phyloP scores from a whole-genome alignment of 2,329 filamentous ascomycete genomes.

The Phialemonium atrogriseum region DNA sequence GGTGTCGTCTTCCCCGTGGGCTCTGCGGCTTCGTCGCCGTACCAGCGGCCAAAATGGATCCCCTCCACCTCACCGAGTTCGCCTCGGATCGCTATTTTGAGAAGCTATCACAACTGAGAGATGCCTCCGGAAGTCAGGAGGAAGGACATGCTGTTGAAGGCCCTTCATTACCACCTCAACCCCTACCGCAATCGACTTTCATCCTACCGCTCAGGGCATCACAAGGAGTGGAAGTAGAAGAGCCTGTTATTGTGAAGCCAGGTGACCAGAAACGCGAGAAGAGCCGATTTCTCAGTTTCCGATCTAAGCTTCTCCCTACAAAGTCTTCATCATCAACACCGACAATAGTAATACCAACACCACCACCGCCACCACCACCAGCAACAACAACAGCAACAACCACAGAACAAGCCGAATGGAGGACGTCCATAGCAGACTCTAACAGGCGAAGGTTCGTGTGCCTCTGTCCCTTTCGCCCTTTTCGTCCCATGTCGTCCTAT shows the following conservation, averaged over 20 bases:
- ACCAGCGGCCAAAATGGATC: slow-evolving; percentile 39
- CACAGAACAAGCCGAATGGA: slow-evolving; percentile 15
- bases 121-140: slow-evolving; percentile 34
- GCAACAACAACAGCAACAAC: slow-evolving; percentile 3
- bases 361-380: no score
- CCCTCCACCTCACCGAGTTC: slow-evolving; percentile 57
- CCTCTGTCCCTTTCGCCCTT: neutral
- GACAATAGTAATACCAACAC: no score
- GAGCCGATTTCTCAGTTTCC: slow-evolving; percentile 30
- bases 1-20: slow-evolving; percentile 9
- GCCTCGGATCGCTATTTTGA: slow-evolving; percentile 57
- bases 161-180: slow-evolving; percentile 13
- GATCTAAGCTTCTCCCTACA: slow-evolving; percentile 22
- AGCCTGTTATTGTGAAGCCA: slow-evolving; percentile 8
- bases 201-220: slow-evolving; percentile 19
- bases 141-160: slow-evolving; percentile 31
- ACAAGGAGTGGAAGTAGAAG: slow-evolving; percentile 10
- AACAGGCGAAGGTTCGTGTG: slow-evolving; percentile 23
- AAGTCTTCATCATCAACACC: no score
- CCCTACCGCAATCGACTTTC: slow-evolving; percentile 8
- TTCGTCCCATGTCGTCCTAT: neutral
- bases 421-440: slow-evolving; percentile 11
- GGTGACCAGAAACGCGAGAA: slow-evolving; percentile 18
- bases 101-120: slow-evolving; percentile 35
- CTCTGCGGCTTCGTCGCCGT: slow-evolving; percentile 12